Evolutionary conservation across 805 yeast genomes (phyloP), one percentile per base, ranked within the genome.

Genomic region (Saccharomycopsis malanga): DNA sequence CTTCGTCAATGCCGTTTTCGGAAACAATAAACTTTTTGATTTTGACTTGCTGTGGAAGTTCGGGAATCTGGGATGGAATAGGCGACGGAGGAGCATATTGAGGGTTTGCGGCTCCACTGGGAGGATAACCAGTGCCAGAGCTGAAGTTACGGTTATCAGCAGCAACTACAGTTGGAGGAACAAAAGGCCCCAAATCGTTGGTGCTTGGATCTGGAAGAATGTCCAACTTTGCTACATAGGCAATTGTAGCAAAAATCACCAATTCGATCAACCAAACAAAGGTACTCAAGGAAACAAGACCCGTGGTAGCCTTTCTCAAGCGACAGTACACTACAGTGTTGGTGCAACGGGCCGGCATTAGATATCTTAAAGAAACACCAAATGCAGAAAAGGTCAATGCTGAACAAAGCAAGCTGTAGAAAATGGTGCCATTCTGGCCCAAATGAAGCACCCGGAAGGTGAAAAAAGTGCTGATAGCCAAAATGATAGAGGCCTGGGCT

Each of bases 251-350:
- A 10, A 46, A 49, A 6, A 49, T 44, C 3, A 52, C 51, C 18
- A 49, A 18, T 34, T 49, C 55, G n/a, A 46, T 49, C 14, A 52
- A 40, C 53, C 55, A 52, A 14, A 49, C 15, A 36, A 52, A 52
- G 20, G 53, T 41, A 37, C 53, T 49, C 17, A 52, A 34, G 32
- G 46, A 44, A 12, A 52, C 53, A 21, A 52, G 22, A 3, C 51
- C 53, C 4, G 49, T 49, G 6, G 47, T 52, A 20, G 48, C 55
- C 38, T 43, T 35, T 27, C 55, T 32, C 4, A 49, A 21, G 18
- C 44, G 48, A 35, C 55, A 52, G 29, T 46, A 50, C 21, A 25
- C 32, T 21, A 34, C 39, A 12, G 17, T 32, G 20, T 17, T 21
- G 23, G 46, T 40, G 34, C 55, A 52, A 12, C 39, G 35, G 3